phyloP scores from a whole-genome alignment of 805 yeast genomes.

The Candida stauntonica region DNA sequence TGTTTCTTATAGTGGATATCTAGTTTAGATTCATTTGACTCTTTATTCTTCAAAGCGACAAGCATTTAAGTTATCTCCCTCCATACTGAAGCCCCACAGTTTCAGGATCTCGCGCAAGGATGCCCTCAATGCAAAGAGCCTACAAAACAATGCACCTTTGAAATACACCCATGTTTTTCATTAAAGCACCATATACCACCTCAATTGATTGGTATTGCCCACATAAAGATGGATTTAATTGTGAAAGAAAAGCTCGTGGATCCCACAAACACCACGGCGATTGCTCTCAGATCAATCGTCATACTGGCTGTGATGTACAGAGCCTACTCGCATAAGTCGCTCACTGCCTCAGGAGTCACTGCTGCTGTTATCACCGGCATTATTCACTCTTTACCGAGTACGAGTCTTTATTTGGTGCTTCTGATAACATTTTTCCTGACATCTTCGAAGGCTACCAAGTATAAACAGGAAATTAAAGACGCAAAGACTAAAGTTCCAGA shows the following conservation, averaged over 20 bases:
- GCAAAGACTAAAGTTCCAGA: constrained; percentile 28
- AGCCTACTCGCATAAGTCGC: constrained; percentile 32
- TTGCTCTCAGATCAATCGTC: constrained; percentile 10
- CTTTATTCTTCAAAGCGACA: too few relatives aligned
- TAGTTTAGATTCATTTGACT: too few relatives aligned
- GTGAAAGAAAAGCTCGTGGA: not conserved
- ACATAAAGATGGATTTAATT: too few relatives aligned
- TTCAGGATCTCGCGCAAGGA: too few relatives aligned
- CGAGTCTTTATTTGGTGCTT: constrained; percentile 31
- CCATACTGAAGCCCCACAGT: too few relatives aligned
- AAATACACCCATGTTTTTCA: too few relatives aligned
- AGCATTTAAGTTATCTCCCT: too few relatives aligned
- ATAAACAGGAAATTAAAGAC: constrained; percentile 33
- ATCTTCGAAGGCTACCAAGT: constrained; percentile 36
- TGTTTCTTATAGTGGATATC: too few relatives aligned
- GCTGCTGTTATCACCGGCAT: constrained; percentile 36
- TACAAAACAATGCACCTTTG: too few relatives aligned
- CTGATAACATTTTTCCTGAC: constrained; percentile 35
- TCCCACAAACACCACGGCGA: constrained; percentile 7
- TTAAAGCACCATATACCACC: too few relatives aligned
- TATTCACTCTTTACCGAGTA: constrained; percentile 36
- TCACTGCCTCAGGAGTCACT: constrained; percentile 33
- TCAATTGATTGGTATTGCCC: too few relatives aligned
- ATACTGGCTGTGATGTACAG: constrained; percentile 22
- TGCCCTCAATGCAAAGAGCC: too few relatives aligned